Percentiles rank a stretch among this genome's conserved stretches.
phyloP scores from a whole-genome alignment of 1,139 yeast genomes.

The Pichia inconspicua region DNA sequence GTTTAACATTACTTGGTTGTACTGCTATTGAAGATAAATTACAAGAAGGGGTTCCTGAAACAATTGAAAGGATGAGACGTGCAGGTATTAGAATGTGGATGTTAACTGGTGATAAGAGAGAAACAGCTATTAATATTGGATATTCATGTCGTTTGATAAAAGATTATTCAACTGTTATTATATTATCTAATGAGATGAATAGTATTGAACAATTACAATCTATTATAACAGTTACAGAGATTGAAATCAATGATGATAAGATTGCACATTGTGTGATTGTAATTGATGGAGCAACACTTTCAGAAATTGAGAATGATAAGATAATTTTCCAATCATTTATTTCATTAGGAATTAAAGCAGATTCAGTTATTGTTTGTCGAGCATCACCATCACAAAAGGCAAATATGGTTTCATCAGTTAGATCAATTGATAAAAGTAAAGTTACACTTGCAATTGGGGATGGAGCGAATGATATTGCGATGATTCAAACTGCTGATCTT shows the following conservation, averaged over 20 bases:
- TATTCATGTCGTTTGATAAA: conserved; percentile 88
- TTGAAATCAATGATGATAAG: conserved; percentile 54
- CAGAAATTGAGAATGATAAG: conserved; percentile 63
- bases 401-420: conserved; percentile 70
- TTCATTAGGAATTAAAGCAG: conserved; percentile 78
- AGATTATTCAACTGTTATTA: conserved; percentile 85
- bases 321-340: conserved; percentile 66
- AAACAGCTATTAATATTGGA: conserved; percentile 95
- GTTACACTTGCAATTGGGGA: conserved; percentile 98
- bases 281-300: conserved; percentile 81
- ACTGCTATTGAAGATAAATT: conserved; percentile 96
- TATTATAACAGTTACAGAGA: conserved; percentile 50
- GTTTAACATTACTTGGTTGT: conserved; percentile 72
- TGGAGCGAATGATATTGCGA: conserved; percentile 98
- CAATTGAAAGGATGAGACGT: conserved; percentile 82
- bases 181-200: conserved; percentile 49
- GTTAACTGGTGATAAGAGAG: conserved; percentile 96
- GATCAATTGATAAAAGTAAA: conserved; percentile 52
- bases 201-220: conserved; percentile 43
- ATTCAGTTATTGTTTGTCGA: conserved; percentile 90
- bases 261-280: conserved; percentile 94
- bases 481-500: conserved; percentile 97
- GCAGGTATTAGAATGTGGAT: conserved; percentile 97
- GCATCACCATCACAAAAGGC: conserved; percentile 98
- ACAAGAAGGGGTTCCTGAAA: conserved; percentile 92